Base-by-base conservation (phyloP, 2,329 filamentous ascomycete genomes). In the Ceratocystis alfenasii region DNA sequence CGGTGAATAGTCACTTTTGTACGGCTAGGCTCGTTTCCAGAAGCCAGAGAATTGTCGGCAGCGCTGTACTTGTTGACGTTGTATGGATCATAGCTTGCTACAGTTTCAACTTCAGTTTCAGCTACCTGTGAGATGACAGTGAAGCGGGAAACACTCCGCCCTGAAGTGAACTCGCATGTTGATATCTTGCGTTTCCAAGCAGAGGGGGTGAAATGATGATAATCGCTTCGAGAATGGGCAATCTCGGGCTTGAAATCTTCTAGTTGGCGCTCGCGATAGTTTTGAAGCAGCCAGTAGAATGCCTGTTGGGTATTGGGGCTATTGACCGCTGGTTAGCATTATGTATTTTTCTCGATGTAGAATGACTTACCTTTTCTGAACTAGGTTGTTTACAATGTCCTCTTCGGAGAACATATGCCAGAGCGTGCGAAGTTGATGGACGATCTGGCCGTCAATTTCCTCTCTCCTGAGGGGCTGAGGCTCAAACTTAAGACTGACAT, bases 231-330 rank as follows among this genome's bases (percentile, higher is more conserved):
- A 0, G 93, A 96, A 72, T 94, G 88, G n/a, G 84, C 84, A 65
- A 96, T 78, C 25, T 88, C 83, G 36, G 86, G 85, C 67, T 87
- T 87, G 72, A 94, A 97, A 72, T 96, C 89, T 73, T 97, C 92
- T 1, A 95, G 76, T 70, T 94, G 87, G 69, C 90, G 86, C 69
- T 95, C 86, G 57, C 89, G 84, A 74, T 96, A 95, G 74, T 87
- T 88, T 69, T 87, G 77, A 6, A 99, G 81, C 22, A 95, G 82
- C 75, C 86, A 88, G 75, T 97, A 99, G 75, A 97, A 96, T 70
- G 93, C 82, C 72, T 96, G 95, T 73, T 96, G 91, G 65, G 96
- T 90, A 69, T 95, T 97, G 3, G 83, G 79, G 69, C 88, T 93
- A 41, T n/a, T 61, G 55, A 68, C 10, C 3, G 1, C 36, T 41